These are phyloP conservation scores for Teratosphaeria epicoccoides DNA, from an alignment of 2,329 filamentous ascomycete genomes.

Conservation along the genomic window DNA sequence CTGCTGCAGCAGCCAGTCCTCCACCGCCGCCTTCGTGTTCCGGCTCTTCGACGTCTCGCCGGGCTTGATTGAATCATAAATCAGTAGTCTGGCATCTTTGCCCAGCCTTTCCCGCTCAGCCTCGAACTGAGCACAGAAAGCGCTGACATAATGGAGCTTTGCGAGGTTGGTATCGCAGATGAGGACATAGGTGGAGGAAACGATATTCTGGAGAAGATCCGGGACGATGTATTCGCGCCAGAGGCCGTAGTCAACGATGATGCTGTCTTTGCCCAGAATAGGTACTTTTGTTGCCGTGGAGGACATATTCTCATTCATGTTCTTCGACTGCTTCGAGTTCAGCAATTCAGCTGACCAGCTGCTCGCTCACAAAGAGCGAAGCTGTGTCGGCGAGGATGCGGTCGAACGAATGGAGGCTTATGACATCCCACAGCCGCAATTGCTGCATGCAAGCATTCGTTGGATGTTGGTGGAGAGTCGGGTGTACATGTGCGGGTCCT, in stretches of 20 bases:
- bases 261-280: conserved; percentile 81
- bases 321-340: too few species aligned
- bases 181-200: conserved; percentile 86
- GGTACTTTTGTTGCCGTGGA: conserved; percentile 51
- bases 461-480: neutral
- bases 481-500: neutral
- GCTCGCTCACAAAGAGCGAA: conserved; percentile 16
- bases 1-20: conserved; percentile 91
- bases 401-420: conserved; percentile 17
- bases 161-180: conserved; percentile 92
- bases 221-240: conserved; percentile 72
- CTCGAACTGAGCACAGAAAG: conserved; percentile 60
- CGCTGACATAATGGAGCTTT: conserved; percentile 61
- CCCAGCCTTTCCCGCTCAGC: conserved; percentile 27
- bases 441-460: conserved; percentile 18
- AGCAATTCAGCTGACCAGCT: conserved; percentile 17
- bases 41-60: conserved; percentile 91
- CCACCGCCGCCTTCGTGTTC: conserved; percentile 86
- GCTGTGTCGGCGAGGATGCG: conserved; percentile 17
- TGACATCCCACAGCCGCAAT: conserved; percentile 21
- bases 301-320: conserved; percentile 12
- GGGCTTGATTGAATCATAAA: conserved; percentile 77
- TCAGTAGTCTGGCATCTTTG: conserved; percentile 58
- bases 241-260: conserved; percentile 82
- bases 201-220: conserved; percentile 67